A percentile compares a stretch with the other conserved stretches of the same genome.
Evolutionary conservation across 495 filamentous ascomycete species (phyloP).

Genomic region (Trichoderma gamsii): DNA sequence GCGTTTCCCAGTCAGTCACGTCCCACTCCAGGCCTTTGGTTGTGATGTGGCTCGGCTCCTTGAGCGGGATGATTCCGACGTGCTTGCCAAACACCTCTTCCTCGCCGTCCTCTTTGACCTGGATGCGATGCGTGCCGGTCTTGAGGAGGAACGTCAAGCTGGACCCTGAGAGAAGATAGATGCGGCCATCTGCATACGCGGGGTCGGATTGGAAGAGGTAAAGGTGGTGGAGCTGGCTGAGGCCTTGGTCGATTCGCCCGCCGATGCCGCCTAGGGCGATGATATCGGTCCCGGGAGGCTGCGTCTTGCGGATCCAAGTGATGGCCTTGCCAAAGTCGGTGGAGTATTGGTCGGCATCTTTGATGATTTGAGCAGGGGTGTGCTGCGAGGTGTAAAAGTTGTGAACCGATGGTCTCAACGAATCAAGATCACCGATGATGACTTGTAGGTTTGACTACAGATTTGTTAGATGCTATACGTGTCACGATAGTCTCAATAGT

Average conservation of each 20-base stretch:
- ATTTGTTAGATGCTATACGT: slow-evolving; percentile 22
- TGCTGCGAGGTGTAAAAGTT: slow-evolving; percentile 52
- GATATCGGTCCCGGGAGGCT: slow-evolving; percentile 37
- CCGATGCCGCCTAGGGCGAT: slow-evolving; percentile 77
- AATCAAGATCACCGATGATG: slow-evolving; percentile 90
- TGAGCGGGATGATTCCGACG: slow-evolving; percentile 80
- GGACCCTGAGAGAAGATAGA: slow-evolving; percentile 71
- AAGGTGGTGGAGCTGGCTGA: slow-evolving; percentile 79
- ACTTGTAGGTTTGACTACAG: slow-evolving; percentile 50
- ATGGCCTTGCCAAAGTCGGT: slow-evolving; percentile 70
- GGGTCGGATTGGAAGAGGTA: slow-evolving; percentile 50
- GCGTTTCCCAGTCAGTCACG: slow-evolving; percentile 69
- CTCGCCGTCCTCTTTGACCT: slow-evolving; percentile 42
- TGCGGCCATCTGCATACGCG: slow-evolving; percentile 37
- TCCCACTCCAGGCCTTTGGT: slow-evolving; percentile 87
- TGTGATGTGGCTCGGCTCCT: slow-evolving; percentile 62
- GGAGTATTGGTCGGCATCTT: slow-evolving; percentile 70
- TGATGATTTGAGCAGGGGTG: slow-evolving; percentile 47
- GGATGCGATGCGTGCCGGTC: slow-evolving; percentile 59
- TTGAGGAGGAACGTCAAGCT: slow-evolving; percentile 75
- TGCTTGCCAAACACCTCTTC: slow-evolving; percentile 54
- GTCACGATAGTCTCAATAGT: slow-evolving; percentile 6
- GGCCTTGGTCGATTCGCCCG: slow-evolving; percentile 85
- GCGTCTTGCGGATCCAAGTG: slow-evolving; percentile 32
- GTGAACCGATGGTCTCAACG: slow-evolving; percentile 52